Base-by-base conservation (phyloP, 768 basidiomycete species). In the Xerocomellus dryophilus region DNA sequence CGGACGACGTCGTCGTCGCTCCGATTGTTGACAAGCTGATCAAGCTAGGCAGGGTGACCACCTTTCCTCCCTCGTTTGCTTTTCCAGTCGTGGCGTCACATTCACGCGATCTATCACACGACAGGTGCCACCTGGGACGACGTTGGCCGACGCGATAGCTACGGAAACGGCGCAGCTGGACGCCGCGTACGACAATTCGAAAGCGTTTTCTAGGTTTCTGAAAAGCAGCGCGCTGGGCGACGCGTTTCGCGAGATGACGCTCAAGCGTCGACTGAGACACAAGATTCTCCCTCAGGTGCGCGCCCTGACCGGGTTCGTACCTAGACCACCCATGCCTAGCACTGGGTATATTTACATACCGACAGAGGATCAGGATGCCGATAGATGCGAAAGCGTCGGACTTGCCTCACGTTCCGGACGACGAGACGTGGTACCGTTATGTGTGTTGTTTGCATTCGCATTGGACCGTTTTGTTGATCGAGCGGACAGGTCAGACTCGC, bases 231-330 rank as follows among this genome's bases (percentile, higher is more conserved):
- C 62, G 1, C n/a, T 74, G 4, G 38, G 62, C 12, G 35, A 54
- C 5, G 43, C 61, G 60, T 35, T 65, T 42, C 38, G 61, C 58
- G 50, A 64, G 43, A 36, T 32, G 21, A 64, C 2, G 47, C 61
- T 62, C 58, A 71, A 53, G 50, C 60, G 54, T 50, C 70, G 60
- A 61, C 51, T 51, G 34, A 67, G 40, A 55, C 63, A 61, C 68
- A 74, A 47, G 43, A 68, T 78, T 32, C 58, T 78, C 18, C 70
- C 76, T n/a, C 73, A 75, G 53, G 76, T 78, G 51, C 51, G 51
- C 51, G 70, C 57, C 46, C 5, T 72, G 76, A 5, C 3, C 14
- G 17, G 20, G 32, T 10, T 20, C 11, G 6, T 25, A 42, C n/a
- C 10, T 4, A 32, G 12, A 2, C 29, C 23, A 25, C 3, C 23